Percentiles rank a stretch among this genome's conserved stretches.
Evolutionary conservation across 2,329 filamentous ascomycete genomes (phyloP).

Genomic region (Rutstroemia sydowiana): DNA sequence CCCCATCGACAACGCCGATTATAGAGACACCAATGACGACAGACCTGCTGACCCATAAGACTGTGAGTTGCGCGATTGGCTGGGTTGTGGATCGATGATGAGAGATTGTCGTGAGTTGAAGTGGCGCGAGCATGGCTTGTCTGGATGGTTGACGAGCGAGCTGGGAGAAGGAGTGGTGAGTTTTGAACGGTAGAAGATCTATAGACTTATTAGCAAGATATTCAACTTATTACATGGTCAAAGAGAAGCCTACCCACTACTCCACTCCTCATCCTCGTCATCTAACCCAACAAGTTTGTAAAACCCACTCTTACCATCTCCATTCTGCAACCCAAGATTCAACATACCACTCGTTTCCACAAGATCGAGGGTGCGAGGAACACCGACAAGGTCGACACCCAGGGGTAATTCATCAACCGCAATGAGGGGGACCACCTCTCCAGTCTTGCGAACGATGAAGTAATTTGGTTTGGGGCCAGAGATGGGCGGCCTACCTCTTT

Average conservation of each 20-base stretch:
- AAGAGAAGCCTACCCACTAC: background rate
- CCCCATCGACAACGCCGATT: constrained; percentile 42
- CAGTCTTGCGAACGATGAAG: constrained; percentile 39
- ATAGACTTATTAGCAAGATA: background rate
- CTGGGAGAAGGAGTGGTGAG: background rate
- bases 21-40: constrained; percentile 41
- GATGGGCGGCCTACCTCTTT: background rate
- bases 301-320: constrained; percentile 7
- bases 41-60: constrained; percentile 18
- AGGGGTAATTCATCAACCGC: constrained; percentile 44
- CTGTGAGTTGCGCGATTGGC: background rate
- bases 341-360: constrained; percentile 24
- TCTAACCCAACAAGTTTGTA: constrained; percentile 15
- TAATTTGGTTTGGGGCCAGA: constrained; percentile 26
- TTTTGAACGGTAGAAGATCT: background rate
- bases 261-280: background rate
- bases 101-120: background rate
- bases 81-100: background rate
- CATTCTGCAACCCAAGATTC: constrained; percentile 23
- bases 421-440: constrained; percentile 46
- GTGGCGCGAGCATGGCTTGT: background rate
- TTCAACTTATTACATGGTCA: no score
- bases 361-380: constrained; percentile 32
- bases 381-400: constrained; percentile 28
- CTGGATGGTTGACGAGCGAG: background rate